A percentile compares a stretch with the other conserved stretches of the same genome.
Evolutionary conservation across 2,329 filamentous ascomycete genomes (phyloP).

Genomic region (Drechslerella dactyloides): DNA sequence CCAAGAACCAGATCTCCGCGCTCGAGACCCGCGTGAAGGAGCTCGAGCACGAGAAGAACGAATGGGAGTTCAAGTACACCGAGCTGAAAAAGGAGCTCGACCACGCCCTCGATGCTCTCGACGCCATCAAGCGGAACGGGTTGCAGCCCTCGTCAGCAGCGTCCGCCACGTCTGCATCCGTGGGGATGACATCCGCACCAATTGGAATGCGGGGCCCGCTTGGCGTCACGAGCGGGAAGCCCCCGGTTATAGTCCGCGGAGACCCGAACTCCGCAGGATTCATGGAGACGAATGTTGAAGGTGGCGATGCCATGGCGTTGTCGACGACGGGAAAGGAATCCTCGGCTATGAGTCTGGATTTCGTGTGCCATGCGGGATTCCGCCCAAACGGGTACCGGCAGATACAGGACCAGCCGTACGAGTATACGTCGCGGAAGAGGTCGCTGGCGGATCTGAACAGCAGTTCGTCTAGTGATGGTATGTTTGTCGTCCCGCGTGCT

Average conservation of each 20-base stretch:
- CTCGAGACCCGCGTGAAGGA: slow-evolving; percentile 76
- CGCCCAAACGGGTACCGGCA: slow-evolving; percentile 45
- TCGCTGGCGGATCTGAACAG: slow-evolving; percentile 44
- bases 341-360: slow-evolving; percentile 45
- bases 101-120: slow-evolving; percentile 42
- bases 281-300: slow-evolving; percentile 21
- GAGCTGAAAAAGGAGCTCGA: slow-evolving; percentile 72
- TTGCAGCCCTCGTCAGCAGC: slow-evolving; percentile 22
- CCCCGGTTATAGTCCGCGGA: slow-evolving; percentile 24
- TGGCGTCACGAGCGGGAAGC: slow-evolving; percentile 22
- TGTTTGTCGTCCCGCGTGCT: slow-evolving; percentile 11
- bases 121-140: slow-evolving; percentile 43
- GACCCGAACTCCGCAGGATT: slow-evolving; percentile 33
- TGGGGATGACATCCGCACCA: not conserved
- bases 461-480: slow-evolving; percentile 45
- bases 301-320: slow-evolving; percentile 34
- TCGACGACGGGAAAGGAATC: slow-evolving; percentile 39
- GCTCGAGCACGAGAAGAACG: slow-evolving; percentile 59
- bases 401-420: slow-evolving; percentile 46
- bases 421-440: slow-evolving; percentile 42
- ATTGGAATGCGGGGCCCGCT: not conserved
- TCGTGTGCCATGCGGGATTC: slow-evolving; percentile 39
- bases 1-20: slow-evolving; percentile 77
- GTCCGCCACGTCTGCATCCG: not conserved
- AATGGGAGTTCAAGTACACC: slow-evolving; percentile 76